Evolutionary conservation across 768 basidiomycete species (phyloP), one percentile per base, ranked within the genome.

Genomic region (Solioccasus polychromus): DNA sequence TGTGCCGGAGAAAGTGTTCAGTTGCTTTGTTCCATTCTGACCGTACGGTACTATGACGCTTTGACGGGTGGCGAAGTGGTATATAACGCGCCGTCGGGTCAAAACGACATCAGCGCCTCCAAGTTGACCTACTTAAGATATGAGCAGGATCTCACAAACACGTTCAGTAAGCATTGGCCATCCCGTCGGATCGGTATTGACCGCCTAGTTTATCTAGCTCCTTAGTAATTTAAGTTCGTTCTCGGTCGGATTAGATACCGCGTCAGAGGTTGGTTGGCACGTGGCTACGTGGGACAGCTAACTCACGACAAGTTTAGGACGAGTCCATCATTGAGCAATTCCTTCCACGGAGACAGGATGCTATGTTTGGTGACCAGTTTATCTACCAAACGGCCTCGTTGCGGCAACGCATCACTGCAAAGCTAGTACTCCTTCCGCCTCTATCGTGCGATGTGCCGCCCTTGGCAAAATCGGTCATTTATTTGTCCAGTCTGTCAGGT

Each of bases 381-480:
- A 42, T 64, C 7, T 63, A 58, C 38, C 57, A 68, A 43, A 54
- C 58, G 15, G 19, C 50, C 32, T 39, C 52, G 5, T 40, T 42
- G 36, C 52, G 44, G 15, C 61, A 54, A 35, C 47, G 57, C 18
- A 53, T 66, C 50, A 51, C 55, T 3, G 66, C 64, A 34, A 68
- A 45, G 36, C 39, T 68, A 1, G 25, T 56, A 32, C 48, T 66
- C 9, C 61, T 61, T 8, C 44, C 66, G 24, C 64, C 59, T 19
- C 30, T 55, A 22, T 51, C 62, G n/a, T 60, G 51, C 35, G 66
- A 66, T 37, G 26, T 30, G 34, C 50, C 55, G 18, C 59, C 66
- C 1, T 53, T 63, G 50, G 66, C 64, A n/a, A 66, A 67, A 48
- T 66, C 63, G 14, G 63, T 54, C 22, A 56, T 65, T 15, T 68